Evolutionary conservation across 805 yeast genomes (phyloP), one percentile per base, ranked within the genome.

Genomic region (Myxozyma melibiosi): DNA sequence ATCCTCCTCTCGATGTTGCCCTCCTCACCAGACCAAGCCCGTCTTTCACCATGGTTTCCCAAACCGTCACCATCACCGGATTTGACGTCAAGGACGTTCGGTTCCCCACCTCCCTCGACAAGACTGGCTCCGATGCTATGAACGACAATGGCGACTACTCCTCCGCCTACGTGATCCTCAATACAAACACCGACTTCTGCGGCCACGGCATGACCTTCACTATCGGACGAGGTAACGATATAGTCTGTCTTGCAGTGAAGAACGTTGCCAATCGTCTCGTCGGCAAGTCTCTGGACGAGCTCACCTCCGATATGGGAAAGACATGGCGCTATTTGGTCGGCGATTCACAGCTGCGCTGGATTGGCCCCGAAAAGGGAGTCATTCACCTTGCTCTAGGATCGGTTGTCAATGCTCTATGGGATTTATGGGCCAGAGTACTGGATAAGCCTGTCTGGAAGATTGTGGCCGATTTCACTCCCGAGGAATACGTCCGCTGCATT

Each of bases 171-270:
- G 62, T 72, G 16, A 68, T 68, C 33, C 37, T 55, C 18, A 27
- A 35, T 2, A 55, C 60, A 2, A 31, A 42, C 40, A 9, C 57
- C 11, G 58, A 62, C 3, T 56, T 72, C 13, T 63, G 63, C 20
- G 78, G 79, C 35, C 71, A 71, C 51, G 79, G 79, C 14, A 74
- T 76, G 75, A 73, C 78, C 3, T 76, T 75, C 67, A 74, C 75
- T 42, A 73, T 70, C 55, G 77, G 77, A 35, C 67, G 75, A 18
- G 77, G 77, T 37, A 71, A 68, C 51, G 75, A 74, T 43, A 56
- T 74, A 14, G 74, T 74, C 11, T 66, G 73, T 48, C 54, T 63
- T 35, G 76, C 77, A 6, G 66, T 75, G 57, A 69, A 72, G 62
- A 68, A 71, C 48, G 67, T 74, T 50, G 78, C 76, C 13, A 73